Evolutionary conservation across 495 filamentous ascomycete species (phyloP), one percentile per base, ranked within the genome.

Genomic region (Tuber brumale): DNA sequence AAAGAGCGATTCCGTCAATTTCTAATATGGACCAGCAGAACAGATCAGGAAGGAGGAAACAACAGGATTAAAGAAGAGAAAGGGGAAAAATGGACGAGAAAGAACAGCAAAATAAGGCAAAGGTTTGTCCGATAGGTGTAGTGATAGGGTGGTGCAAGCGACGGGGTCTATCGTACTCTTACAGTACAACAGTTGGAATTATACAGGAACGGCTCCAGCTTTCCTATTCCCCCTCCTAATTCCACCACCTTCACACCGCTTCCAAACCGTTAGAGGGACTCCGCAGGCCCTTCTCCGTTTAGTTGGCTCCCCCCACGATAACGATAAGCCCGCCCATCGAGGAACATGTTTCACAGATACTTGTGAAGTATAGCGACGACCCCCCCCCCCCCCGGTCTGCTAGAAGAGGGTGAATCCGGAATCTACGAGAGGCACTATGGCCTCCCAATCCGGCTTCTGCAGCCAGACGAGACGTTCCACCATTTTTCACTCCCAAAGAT

Each of bases 401-500:
- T 99, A 69, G 88, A 88, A 23, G 86, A 87, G 7, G 87, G 90
- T 43, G 94, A 97, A 82, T 90, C 91, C 70, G 84, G 85, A 61
- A 81, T 97, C 2, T 98, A 97, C 81, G 90, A 91, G 75, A 87
- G 93, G 75, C 84, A 97, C 16, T 98, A 94, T 84, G 95, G 95
- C 1, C 87, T 85, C 77, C 93, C 88, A 41, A 82, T 87, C 77
- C 86, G 86, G 71, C 88, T 88, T 57, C 89, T 89, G 10, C 83
- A 78, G 44, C 85, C 87, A 12, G 88, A 88, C 61, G 90, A 92
- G 83, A 85, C 85, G 18, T 12, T 27, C 23, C 21, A 18, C 57
- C 10, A 18, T 31, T 66, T 31, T 31, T n/a, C 27, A 18, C 27
- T n/a, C 10, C 57, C 57, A 66, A 31, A 66, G 57, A 66, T n/a